Evolutionary conservation across 495 filamentous ascomycete species (phyloP), one percentile per base, ranked within the genome.

Genomic region (Aspergillus heteromorphus): DNA sequence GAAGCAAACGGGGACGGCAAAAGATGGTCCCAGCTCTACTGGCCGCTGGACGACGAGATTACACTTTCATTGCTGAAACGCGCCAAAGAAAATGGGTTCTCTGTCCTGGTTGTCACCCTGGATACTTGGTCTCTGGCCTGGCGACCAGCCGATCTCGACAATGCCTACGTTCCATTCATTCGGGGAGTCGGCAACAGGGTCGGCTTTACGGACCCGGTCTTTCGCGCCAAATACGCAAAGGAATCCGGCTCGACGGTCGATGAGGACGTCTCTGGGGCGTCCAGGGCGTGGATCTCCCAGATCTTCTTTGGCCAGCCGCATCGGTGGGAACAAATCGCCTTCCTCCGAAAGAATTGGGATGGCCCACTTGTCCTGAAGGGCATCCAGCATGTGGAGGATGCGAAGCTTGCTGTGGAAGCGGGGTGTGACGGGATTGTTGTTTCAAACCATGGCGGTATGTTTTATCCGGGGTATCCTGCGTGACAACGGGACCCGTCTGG

Each of bases 1-100:
- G 59, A 69, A 6, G 73, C 59, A 47, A 71, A 48, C 62, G 66
- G 41, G 48, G 69, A 66, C 54, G 77, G 57, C 54, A 78, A 66
- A 62, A 69, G 55, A 20, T 84, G 81, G 76, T 89, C 79, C 62
- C 86, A 91, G 63, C 74, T 91, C 7, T 91, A 89, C 66, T 86
- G 84, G 82, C 83, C 83, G 1, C 58, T 66, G 14, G 75, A 83
- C 61, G 72, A 83, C 40, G 73, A 81, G 4, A 63, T 87, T 43
- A 87, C 87, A 0, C 55, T 76, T 0, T 81, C 81, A 4, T 65
- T 88, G 30, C 72, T 89, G 34, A 67, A 72, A n/a, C 79, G 86
- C 19, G 87, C 85, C 1, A 81, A 81, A 48, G 73, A 70, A 6
- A 70, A 65, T 43, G 76, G 76, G 1, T 71, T 74, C 55, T 73